Base-by-base conservation (phyloP, 352 stramenopile species). In the Pythium vanterpoolii region DNA sequence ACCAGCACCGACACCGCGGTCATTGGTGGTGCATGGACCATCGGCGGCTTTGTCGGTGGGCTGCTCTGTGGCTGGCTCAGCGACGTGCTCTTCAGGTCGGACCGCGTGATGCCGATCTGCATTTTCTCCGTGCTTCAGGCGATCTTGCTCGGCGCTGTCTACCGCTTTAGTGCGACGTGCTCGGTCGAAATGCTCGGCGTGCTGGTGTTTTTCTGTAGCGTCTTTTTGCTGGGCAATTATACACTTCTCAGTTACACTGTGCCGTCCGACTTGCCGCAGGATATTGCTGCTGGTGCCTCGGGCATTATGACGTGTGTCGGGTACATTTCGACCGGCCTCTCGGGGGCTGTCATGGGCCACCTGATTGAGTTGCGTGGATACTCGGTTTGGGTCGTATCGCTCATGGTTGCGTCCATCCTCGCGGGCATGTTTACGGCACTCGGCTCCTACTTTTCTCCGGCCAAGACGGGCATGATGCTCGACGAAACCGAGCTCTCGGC, bases 221-320 rank as follows among this genome's bases (percentile, higher is more conserved):
- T 91, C 16, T 89, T 86, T 61, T 54, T 91, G 27, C 49, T 91
- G 5, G 82, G 82, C 27, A 91, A 88, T 65, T 88, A 88, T 64
- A 89, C 82, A 42, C 60, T 91, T 21, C 63, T 89, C 26, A 86
- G 72, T 53, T 91, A 89, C 61, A 88, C 82, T 0, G 82, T 91
- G 14, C 82, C 82, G 23, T 84, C 78, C 4, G 82, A 91, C 64
- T 60, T 91, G 24, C 78, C 82, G 38, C 77, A 82, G 47, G 77
- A 91, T 38, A 87, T 91, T 47, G 77, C 77, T 1, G 82, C 82
- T 1, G 77, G 77, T 8, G 79, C 82, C 0, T 81, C 71, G 0
- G 82, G 79, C 1, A 68, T 91, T 63, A 87, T 88, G 69, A 86
- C 83, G 3, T 71, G 73, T 5, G 70, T 89, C 21, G 77, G 70